Evolutionary conservation across 148 eudicot genomes (phyloP).

Genomic region (Cornus suecica): DNA sequence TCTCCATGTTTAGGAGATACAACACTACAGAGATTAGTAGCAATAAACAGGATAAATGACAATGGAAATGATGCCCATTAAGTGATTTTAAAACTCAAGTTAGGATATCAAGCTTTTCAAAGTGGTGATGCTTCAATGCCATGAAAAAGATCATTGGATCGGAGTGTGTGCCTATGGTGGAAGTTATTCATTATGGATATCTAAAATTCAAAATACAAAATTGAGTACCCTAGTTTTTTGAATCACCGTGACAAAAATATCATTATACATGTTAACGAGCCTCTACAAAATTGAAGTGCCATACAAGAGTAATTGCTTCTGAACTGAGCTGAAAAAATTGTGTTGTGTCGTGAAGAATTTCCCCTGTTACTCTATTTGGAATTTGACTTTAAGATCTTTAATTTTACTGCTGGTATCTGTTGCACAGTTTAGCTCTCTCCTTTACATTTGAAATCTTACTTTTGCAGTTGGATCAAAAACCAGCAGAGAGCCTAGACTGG

Average conservation of each 20-base stretch:
- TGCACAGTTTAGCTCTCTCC: background rate
- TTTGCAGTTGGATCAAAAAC: slow-evolving; percentile 17
- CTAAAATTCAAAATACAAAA: slow-evolving; percentile 3
- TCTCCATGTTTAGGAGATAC: background rate
- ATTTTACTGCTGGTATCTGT: background rate
- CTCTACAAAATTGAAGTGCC: background rate
- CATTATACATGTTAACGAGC: background rate
- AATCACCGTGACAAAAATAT: background rate
- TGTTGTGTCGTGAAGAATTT: background rate
- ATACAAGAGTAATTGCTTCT: background rate
- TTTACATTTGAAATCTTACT: background rate
- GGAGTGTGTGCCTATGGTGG: background rate
- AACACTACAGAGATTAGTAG: background rate
- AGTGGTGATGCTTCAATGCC: slow-evolving; percentile 3
- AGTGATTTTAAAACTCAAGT: background rate
- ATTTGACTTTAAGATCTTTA: background rate
- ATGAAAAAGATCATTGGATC: background rate
- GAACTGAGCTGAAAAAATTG: background rate
- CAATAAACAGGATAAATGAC: background rate
- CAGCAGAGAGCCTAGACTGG: slow-evolving; percentile 6
- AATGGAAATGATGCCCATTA: background rate
- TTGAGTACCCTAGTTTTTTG: background rate
- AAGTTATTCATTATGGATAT: background rate
- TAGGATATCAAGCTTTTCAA: background rate
- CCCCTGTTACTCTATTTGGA: background rate